Percentiles rank a stretch among this genome's conserved stretches.
These are phyloP conservation scores for Monilinia polystroma DNA, from an alignment of 2,329 filamentous ascomycete species.

Conservation along the genomic window DNA sequence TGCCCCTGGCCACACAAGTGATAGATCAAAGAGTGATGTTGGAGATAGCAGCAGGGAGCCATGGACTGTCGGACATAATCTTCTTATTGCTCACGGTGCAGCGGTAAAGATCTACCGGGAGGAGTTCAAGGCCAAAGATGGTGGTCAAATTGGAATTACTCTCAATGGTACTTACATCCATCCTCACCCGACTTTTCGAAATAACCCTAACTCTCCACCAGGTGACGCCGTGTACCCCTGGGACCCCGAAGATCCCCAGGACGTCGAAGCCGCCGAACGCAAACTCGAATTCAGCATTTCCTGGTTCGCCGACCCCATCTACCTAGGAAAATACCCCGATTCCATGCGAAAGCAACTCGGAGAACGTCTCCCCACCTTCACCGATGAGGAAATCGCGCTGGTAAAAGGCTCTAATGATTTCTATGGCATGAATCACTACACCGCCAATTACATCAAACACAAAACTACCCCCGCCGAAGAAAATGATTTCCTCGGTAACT, in stretches of 20 bases:
- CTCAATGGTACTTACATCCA: slow-evolving; percentile 62
- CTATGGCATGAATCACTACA: slow-evolving; percentile 95
- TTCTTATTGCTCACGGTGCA: slow-evolving; percentile 75
- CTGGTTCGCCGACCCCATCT: slow-evolving; percentile 88
- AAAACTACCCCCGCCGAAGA: slow-evolving; percentile 57
- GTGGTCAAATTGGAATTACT: slow-evolving; percentile 82
- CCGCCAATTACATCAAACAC: slow-evolving; percentile 81
- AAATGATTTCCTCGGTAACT: slow-evolving; percentile 72
- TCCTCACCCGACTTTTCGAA: background rate
- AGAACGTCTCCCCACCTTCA: slow-evolving; percentile 72
- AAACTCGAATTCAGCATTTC: slow-evolving; percentile 85
- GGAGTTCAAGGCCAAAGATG: slow-evolving; percentile 71
- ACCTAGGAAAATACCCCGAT: slow-evolving; percentile 78
- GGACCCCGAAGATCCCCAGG: slow-evolving; percentile 72
- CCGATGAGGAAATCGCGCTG: slow-evolving; percentile 67
- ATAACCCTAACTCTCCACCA: slow-evolving; percentile 35
- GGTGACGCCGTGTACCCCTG: slow-evolving; percentile 80
- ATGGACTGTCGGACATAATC: slow-evolving; percentile 79
- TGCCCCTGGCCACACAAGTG: slow-evolving; percentile 78
- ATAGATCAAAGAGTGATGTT: slow-evolving; percentile 66
- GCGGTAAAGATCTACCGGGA: slow-evolving; percentile 81
- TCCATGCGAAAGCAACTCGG: slow-evolving; percentile 82
- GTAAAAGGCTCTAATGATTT: slow-evolving; percentile 88
- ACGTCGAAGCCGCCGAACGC: slow-evolving; percentile 73
- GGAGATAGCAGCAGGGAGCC: slow-evolving; percentile 76